Conservation (phyloP, 306 rosid genomes). For the peach (Prunus persica) region Prunus_persica_NCBIv2 NC_034010.1:3721001-3721500, state of each 20-base stretch:
- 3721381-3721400: slow-evolving; percentile 55
- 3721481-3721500: slow-evolving; percentile 62
- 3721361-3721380: slow-evolving; percentile 65
- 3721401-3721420: slow-evolving; percentile 42
- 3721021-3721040: neutral
- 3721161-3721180: slow-evolving; percentile 40
- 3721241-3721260: slow-evolving; percentile 92
- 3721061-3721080: neutral
- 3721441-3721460: slow-evolving; percentile 92
- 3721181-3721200: slow-evolving; percentile 99
- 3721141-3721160: slow-evolving; percentile 7
- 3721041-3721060: neutral
- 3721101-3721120: neutral
- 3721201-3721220: slow-evolving; percentile 99
- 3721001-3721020: neutral
- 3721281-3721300: slow-evolving; percentile 70
- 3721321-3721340: slow-evolving; percentile 7
- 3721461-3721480: slow-evolving; percentile 65
- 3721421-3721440: slow-evolving; percentile 61
- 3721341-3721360: slow-evolving; percentile 24
- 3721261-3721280: slow-evolving; percentile 97
- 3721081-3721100: no score
- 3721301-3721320: neutral
- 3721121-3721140: neutral
- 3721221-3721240: slow-evolving; percentile 86